These are phyloP conservation scores for Vicia faba DNA, from an alignment of 306 rosid species.

Conservation along the genomic window DNA sequence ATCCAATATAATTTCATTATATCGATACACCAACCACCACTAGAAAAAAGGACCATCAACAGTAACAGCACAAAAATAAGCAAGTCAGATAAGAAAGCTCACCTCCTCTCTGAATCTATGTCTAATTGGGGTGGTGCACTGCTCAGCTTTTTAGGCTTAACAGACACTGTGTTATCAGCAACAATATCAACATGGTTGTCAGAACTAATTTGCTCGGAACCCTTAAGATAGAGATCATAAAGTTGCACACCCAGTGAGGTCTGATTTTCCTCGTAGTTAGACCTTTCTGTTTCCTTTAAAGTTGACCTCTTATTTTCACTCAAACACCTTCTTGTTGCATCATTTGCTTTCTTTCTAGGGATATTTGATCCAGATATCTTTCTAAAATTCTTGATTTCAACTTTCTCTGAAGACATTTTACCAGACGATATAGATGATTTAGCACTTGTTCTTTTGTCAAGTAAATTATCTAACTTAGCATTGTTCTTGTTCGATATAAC, in stretches of 20 bases:
- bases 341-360: conserved; percentile 50
- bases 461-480: conserved; percentile 38
- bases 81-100: conserved; percentile 25
- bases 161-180: conserved; percentile 35
- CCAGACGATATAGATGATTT: conserved; percentile 39
- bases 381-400: conserved; percentile 38
- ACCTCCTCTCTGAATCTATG: conserved; percentile 76
- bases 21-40: not conserved
- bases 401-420: conserved; percentile 44
- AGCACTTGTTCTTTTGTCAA: conserved; percentile 39
- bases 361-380: conserved; percentile 48
- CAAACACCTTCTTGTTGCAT: conserved; percentile 38
- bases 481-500: conserved; percentile 41
- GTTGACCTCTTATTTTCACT: conserved; percentile 43
- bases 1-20: conserved; percentile 22
- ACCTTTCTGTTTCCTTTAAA: conserved; percentile 43
- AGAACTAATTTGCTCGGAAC: conserved; percentile 41
- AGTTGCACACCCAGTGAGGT: conserved; percentile 49
- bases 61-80: conserved; percentile 20
- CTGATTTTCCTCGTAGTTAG: conserved; percentile 39
- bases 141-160: conserved; percentile 43
- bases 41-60: not conserved
- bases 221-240: conserved; percentile 37
- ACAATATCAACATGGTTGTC: conserved; percentile 48
- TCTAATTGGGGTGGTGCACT: conserved; percentile 49